Conservation (phyloP, 805 yeast species). For the Saccharomycopsis fermentans region DNA sequence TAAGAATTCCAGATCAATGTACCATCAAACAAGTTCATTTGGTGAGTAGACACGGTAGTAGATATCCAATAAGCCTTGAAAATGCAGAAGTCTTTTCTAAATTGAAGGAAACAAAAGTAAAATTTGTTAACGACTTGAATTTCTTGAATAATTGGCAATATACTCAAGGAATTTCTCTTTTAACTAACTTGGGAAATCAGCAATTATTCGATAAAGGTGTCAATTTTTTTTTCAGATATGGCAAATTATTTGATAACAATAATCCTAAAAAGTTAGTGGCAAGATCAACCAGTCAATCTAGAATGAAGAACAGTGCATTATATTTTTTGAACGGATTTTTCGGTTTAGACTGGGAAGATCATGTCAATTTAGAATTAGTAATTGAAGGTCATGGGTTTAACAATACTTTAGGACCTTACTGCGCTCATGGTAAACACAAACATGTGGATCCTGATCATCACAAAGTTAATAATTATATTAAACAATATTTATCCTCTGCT, state of each 20-base stretch:
- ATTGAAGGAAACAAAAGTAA: slow-evolving; percentile 22
- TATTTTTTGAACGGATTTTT: slow-evolving; percentile 40
- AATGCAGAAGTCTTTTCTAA: slow-evolving; percentile 19
- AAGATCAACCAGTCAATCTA: slow-evolving; percentile 34
- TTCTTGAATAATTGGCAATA: slow-evolving; percentile 38
- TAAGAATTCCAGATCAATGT: slow-evolving; percentile 30
- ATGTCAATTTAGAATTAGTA: slow-evolving; percentile 19
- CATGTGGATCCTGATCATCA: not conserved
- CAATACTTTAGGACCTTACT: slow-evolving; percentile 17
- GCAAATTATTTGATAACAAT: slow-evolving; percentile 12
- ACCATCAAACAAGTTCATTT: slow-evolving; percentile 57
- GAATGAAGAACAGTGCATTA: slow-evolving; percentile 38
- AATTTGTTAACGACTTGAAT: slow-evolving; percentile 37
- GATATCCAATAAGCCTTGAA: slow-evolving; percentile 43
- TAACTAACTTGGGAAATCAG: slow-evolving; percentile 19
- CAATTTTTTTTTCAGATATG: slow-evolving; percentile 16
- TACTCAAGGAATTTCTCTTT: slow-evolving; percentile 9
- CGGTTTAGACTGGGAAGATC: slow-evolving; percentile 24
- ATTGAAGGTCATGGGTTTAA: slow-evolving; percentile 18
- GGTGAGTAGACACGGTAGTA: slow-evolving; percentile 69
- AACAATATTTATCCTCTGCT: slow-evolving; percentile 2
- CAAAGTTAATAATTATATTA: not conserved
- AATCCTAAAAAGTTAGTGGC: slow-evolving; percentile 11
- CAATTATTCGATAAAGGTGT: slow-evolving; percentile 20
- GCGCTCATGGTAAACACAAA: slow-evolving; percentile 11